Percentiles rank a stretch among this genome's conserved stretches.
Evolutionary conservation across 306 rosid species (phyloP).

Genomic region (Canavalia ensiformis): DNA sequence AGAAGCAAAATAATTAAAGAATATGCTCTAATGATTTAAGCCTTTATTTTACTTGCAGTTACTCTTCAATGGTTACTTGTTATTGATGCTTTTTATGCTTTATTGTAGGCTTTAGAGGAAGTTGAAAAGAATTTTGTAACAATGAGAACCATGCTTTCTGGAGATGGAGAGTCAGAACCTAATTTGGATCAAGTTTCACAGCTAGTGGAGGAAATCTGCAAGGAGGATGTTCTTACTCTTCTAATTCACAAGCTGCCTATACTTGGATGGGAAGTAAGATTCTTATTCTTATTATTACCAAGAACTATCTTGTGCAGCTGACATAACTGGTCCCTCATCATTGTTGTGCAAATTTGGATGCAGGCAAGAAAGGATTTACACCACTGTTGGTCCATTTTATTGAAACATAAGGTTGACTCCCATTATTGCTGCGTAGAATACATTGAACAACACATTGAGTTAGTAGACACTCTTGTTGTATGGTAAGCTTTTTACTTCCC

Average conservation of each 20-base stretch:
- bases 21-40: slow-evolving; percentile 11
- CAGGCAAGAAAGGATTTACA: slow-evolving; percentile 97
- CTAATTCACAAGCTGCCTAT: slow-evolving; percentile 78
- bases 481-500: slow-evolving; percentile 65
- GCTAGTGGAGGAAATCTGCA: slow-evolving; percentile 84
- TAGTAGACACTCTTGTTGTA: slow-evolving; percentile 87
- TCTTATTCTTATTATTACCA: slow-evolving; percentile 43
- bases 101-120: slow-evolving; percentile 84
- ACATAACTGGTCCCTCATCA: slow-evolving; percentile 44
- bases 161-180: slow-evolving; percentile 92
- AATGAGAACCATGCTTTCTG: slow-evolving; percentile 85
- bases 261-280: slow-evolving; percentile 98
- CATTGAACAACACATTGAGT: slow-evolving; percentile 78
- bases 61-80: slow-evolving; percentile 30
- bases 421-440: slow-evolving; percentile 74
- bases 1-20: slow-evolving; percentile 23
- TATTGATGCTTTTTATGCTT: slow-evolving; percentile 43
- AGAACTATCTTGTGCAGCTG: slow-evolving; percentile 25
- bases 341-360: slow-evolving; percentile 55
- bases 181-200: slow-evolving; percentile 80
- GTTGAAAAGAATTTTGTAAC: slow-evolving; percentile 87
- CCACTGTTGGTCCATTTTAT: slow-evolving; percentile 82
- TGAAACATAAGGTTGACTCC: slow-evolving; percentile 85
- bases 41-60: slow-evolving; percentile 14
- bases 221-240: slow-evolving; percentile 80